Conservation (phyloP, 176 grass and related monocot genomes). For the Thinopyrum elongatum region DNA sequence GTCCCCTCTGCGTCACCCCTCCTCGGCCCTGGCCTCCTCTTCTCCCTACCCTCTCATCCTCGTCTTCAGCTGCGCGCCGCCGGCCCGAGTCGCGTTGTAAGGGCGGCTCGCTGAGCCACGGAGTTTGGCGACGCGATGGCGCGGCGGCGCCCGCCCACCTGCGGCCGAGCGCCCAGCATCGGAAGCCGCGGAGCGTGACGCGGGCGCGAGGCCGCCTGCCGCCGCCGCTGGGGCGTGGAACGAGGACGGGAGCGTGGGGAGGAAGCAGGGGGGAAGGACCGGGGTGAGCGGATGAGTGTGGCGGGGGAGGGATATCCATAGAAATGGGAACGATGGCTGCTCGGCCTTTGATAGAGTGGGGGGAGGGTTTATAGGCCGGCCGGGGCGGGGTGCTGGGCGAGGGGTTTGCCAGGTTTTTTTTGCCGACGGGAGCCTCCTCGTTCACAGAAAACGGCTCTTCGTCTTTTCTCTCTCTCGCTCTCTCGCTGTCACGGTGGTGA, state of each 20-base stretch:
- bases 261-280: constrained; percentile 20
- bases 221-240: constrained; percentile 29
- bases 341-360: not conserved
- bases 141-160: constrained; percentile 28
- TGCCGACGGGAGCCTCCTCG: constrained; percentile 16
- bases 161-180: constrained; percentile 37
- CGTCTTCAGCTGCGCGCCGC: constrained; percentile 39
- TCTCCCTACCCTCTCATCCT: constrained; percentile 45
- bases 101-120: constrained; percentile 88
- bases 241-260: constrained; percentile 64
- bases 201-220: not conserved
- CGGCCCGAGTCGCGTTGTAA: constrained; percentile 68
- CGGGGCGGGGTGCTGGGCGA: not conserved
- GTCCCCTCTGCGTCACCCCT: constrained; percentile 5
- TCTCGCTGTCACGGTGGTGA: not conserved
- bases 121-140: constrained; percentile 72
- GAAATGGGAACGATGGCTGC: constrained; percentile 67
- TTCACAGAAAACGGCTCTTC: not conserved
- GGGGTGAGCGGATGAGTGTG: too few species aligned
- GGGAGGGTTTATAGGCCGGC: constrained; percentile 26
- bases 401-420: constrained; percentile 32
- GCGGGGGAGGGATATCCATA: constrained; percentile 25
- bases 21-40: constrained; percentile 32
- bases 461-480: not conserved
- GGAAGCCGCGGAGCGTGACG: constrained; percentile 21